Base-by-base conservation (phyloP, 208 protist genomes). In the Crithidia mellificae region DNA sequence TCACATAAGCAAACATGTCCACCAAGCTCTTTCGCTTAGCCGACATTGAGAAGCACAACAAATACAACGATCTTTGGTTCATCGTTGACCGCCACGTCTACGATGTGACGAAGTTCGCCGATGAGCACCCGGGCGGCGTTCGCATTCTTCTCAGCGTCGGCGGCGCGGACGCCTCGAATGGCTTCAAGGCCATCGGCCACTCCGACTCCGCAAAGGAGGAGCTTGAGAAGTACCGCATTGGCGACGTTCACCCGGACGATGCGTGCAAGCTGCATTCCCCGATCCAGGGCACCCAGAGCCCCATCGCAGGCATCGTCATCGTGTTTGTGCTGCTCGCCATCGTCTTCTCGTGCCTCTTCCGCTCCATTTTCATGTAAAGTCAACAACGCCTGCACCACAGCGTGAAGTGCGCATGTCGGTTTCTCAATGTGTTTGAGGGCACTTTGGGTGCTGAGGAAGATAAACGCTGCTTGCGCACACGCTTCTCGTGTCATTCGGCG, bases 131-230 rank as follows among this genome's bases (percentile, higher is more conserved):
- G 7, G 92, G 91, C 27, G 87, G 90, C 47, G 65, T 84, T 0
- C 87, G 91, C 52, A 88, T 88, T 11, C 84, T 97, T 15, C 64
- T 88, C 3, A 81, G 72, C 36, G 79, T 87, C 9, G 92, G 78
- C 2, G 91, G 88, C 19, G 78, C 81, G 47, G 90, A 98, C 47
- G 88, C 79, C 22, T 88, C 85, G 17, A 78, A 72, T 36, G 90
- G 81, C 53, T 98, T 96, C 58, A 85, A 96, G 55, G 75, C 67
- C n/a, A 77, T 93, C 24, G 87, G 81, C 12, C 85, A 93, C 83
- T 86, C 81, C 29, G 75, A 85, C 27, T 75, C 57, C 12, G 90
- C 90, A 15, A 85, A 79, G 56, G 76, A 87, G 51, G 67, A 83
- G 36, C 64, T 97, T 49, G 72, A 90, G 67, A 86, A 84, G 64